Percentiles rank a stretch among this genome's conserved stretches.
Evolutionary conservation across 2,329 filamentous ascomycete genomes (phyloP).

Genomic region (Davidsoniella neocaledoniae): DNA sequence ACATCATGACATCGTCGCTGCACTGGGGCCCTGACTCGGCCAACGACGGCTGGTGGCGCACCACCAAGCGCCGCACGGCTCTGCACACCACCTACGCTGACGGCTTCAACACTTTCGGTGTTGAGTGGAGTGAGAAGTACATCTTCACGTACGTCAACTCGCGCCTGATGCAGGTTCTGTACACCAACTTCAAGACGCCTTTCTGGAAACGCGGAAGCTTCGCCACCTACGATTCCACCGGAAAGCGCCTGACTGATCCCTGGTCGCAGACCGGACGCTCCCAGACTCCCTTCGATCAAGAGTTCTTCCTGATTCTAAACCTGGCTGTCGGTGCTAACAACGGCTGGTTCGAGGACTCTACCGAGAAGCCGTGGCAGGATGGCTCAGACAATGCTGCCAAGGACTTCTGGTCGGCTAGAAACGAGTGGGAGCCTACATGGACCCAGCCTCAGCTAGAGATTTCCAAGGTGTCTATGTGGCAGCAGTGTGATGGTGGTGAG

Average conservation of each 20-base stretch:
- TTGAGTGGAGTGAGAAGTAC: slow-evolving; percentile 82
- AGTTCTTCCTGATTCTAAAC: slow-evolving; percentile 62
- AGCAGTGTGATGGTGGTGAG: slow-evolving; percentile 46
- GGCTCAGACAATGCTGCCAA: slow-evolving; percentile 45
- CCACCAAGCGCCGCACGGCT: slow-evolving; percentile 59
- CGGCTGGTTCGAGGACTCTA: slow-evolving; percentile 65
- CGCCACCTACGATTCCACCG: slow-evolving; percentile 45
- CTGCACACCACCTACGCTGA: slow-evolving; percentile 57
- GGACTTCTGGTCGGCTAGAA: slow-evolving; percentile 59
- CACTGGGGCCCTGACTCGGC: slow-evolving; percentile 63
- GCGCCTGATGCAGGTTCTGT: slow-evolving; percentile 63
- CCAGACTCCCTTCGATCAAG: slow-evolving; percentile 57
- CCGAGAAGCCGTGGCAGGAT: slow-evolving; percentile 67
- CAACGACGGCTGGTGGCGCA: slow-evolving; percentile 70
- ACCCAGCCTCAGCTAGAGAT: slow-evolving; percentile 49
- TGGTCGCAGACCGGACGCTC: slow-evolving; percentile 45
- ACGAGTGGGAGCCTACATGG: slow-evolving; percentile 57
- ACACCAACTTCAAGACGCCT: slow-evolving; percentile 52
- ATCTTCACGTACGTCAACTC: slow-evolving; percentile 75
- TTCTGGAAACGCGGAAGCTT: slow-evolving; percentile 57
- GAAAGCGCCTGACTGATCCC: slow-evolving; percentile 43
- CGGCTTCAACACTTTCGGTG: slow-evolving; percentile 58
- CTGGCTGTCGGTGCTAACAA: slow-evolving; percentile 63
- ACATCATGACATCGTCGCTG: slow-evolving; percentile 61
- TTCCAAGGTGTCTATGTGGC: slow-evolving; percentile 52